These are phyloP conservation scores for Annulohypoxylon stygium DNA, from an alignment of 495 filamentous ascomycete species.

Conservation along the genomic window DNA sequence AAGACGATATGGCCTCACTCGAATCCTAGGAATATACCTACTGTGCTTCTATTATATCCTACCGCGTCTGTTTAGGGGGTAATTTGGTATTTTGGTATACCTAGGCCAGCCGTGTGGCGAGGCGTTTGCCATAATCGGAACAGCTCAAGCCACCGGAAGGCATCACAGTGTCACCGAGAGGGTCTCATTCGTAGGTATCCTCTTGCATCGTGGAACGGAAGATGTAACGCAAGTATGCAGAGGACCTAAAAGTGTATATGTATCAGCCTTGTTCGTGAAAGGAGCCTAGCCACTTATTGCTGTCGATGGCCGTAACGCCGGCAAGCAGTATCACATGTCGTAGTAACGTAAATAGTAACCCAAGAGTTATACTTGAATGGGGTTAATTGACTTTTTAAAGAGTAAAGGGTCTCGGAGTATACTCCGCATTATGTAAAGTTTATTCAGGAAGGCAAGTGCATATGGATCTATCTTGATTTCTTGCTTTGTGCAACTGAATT, in stretches of 20 bases:
- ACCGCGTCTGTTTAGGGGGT: background rate
- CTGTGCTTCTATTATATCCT: background rate
- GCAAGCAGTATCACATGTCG: constrained; percentile 33
- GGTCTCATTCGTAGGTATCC: constrained; percentile 16
- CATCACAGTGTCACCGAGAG: constrained; percentile 17
- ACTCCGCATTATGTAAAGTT: background rate
- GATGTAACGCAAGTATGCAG: constrained; percentile 35
- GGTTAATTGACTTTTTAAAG: background rate
- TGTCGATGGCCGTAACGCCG: background rate
- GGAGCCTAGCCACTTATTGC: constrained; percentile 26
- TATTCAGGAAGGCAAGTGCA: constrained; percentile 4
- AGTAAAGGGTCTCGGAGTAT: background rate
- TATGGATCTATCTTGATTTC: background rate
- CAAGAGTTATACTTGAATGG: background rate
- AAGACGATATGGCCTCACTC: background rate
- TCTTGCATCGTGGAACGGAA: constrained; percentile 15
- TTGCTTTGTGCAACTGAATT: background rate
- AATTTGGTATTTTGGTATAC: constrained; percentile 4
- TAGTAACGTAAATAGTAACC: constrained; percentile 26
- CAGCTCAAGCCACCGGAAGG: constrained; percentile 36
- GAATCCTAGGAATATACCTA: background rate
- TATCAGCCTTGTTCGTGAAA: constrained; percentile 33
- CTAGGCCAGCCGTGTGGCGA: constrained; percentile 6
- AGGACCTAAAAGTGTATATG: constrained; percentile 23
- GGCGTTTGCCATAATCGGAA: constrained; percentile 24